Base-by-base conservation (phyloP, 1,139 yeast genomes). In the Pichia sp. region DNA sequence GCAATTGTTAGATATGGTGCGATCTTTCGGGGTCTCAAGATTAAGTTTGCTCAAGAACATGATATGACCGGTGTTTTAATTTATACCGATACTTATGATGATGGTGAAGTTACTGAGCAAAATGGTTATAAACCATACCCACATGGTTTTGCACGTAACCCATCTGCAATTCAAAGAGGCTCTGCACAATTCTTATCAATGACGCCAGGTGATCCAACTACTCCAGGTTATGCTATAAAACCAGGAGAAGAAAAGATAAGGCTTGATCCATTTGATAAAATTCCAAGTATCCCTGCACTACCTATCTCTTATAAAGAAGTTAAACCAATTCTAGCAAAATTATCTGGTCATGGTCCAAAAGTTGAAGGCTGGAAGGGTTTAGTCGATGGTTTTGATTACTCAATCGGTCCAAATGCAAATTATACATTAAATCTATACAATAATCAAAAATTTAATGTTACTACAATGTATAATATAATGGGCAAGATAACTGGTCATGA, bases 161-260 rank as follows among this genome's bases (percentile, higher is more conserved):
- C 85, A 18, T 71, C 80, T 14, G 62, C 79, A 24, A 83, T 84
- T 30, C 91, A 85, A 65, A 72, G 96, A 56, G 95, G 95, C 1
- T 79, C 89, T 45, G 91, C 81, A 4, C 85, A 80, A 60, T 87
- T 80, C 56, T 66, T 87, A 41, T 83, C 94, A 2, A 74, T 73
- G 35, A 65, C 70, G 5, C 95, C 95, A 1, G 96, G 96, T 37
- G 96, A 88, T 57, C 96, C 96, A 31, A 78, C 94, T 3, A 82
- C 94, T 4, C 94, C 94, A 18, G 91, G 91, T 1, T 79, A 77
- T 53, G 79, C 93, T 5, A 78, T 87, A 32, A 79, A 76, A 47
- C 72, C 72, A 18, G 60, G 59, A 50, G 78, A 91, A n/a, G 76
- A 83, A 28, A 78, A 74, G 43, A 60, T 66, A 25, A 65, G 81